Evolutionary conservation across 2,329 filamentous ascomycete genomes (phyloP), one percentile per base, ranked within the genome.

Genomic region (Penicillium sp.): DNA sequence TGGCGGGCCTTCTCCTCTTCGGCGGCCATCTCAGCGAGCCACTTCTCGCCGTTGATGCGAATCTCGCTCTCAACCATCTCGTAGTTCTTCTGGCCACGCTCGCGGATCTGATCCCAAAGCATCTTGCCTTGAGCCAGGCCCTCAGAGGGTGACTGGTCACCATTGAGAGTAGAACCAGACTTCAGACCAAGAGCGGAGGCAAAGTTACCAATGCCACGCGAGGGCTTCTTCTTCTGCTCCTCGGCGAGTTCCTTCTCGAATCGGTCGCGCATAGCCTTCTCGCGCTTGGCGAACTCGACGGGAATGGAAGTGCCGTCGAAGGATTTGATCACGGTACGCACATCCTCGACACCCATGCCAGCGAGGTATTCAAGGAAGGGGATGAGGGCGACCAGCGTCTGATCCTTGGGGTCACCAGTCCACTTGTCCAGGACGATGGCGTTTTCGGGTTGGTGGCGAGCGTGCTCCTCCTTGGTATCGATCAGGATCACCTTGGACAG

Each of bases 341-440:
- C 90, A 67, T 99, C 94, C 49, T 86, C 82, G 65, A 91, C 90
- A 61, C 92, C 89, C 90, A 97, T 96, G 18, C 92, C 94, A 62
- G 92, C 91, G 61, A 99, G 86, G 75, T 97, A 97, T 78, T 99
- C 94, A 59, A 99, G 86, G 85, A 99, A 97, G 11, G 94, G 94
- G 55, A 99, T 96, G 46, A 97, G 80, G 4, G 87, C 84, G 21
- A 99, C 89, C 10, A 99, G 87, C 44, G 91, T 90, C 70, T 87
- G 91, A 74, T 99, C 93, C 65, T 87, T 85, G 44, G 86, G 76
- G 62, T 95, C 84, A 32, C 94, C 94, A 52, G 83, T 89, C 94
- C 94, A 99, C 66, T 92, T 92, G 29, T 91, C 86, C 29, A 99
- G 80, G 44, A 97, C 79, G 63, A 99, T 94, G 62, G 94, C 91